These are phyloP conservation scores for Eucalyptus polybractea DNA, from an alignment of 345 rosid species.

Conservation along the genomic window DNA sequence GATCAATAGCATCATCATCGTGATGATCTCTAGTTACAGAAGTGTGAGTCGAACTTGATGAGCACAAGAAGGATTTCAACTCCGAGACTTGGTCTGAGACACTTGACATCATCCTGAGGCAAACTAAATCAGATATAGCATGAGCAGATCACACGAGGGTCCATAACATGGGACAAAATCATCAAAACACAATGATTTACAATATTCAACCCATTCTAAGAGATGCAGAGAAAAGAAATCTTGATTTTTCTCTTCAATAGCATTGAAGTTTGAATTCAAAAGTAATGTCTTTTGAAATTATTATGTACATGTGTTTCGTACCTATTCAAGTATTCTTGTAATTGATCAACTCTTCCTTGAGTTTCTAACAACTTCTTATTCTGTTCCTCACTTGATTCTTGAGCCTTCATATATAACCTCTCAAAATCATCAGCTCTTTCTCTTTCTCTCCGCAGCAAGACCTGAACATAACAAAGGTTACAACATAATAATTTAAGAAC, in stretches of 20 bases:
- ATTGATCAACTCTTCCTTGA: slow-evolving; percentile 57
- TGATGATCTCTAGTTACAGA: slow-evolving; percentile 25
- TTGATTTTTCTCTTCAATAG: background rate
- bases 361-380: slow-evolving; percentile 64
- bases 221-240: background rate
- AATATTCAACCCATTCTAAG: background rate
- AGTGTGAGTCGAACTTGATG: slow-evolving; percentile 35
- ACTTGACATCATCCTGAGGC: slow-evolving; percentile 73
- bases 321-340: slow-evolving; percentile 81
- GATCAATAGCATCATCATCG: slow-evolving; percentile 34
- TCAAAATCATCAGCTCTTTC: slow-evolving; percentile 71
- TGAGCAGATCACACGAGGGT: slow-evolving; percentile 23
- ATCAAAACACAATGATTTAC: background rate
- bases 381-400: slow-evolving; percentile 54
- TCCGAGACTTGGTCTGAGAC: slow-evolving; percentile 87
- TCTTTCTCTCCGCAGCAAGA: slow-evolving; percentile 41
- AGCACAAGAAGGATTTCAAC: slow-evolving; percentile 46
- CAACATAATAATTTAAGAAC: background rate
- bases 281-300: background rate
- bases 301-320: background rate
- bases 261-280: background rate
- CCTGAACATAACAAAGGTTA: slow-evolving; percentile 7
- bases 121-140: slow-evolving; percentile 56
- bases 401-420: slow-evolving; percentile 48
- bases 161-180: background rate